Evolutionary conservation across 2,329 filamentous ascomycete species (phyloP), one percentile per base, ranked within the genome.

Genomic region (Stachybotrys chlorohalonatus): DNA sequence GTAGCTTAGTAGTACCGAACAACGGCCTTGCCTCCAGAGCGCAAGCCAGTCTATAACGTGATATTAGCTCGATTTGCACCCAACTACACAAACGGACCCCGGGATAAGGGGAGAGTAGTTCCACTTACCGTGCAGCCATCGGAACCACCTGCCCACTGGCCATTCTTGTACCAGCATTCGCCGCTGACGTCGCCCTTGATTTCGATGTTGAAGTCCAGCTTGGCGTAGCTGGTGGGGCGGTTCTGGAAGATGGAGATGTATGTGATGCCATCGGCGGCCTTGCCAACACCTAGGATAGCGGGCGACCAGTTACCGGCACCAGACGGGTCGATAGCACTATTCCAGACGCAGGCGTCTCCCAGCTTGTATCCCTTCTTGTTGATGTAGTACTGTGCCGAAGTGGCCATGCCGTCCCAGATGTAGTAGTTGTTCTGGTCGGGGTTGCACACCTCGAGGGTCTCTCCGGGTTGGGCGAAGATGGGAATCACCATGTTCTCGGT

Each of bases 351-450:
- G 52, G 83, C 89, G 11, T 92, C 73, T 60, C 83, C 69, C 56
- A 84, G 74, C 16, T 73, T 64, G 53, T 87, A 76, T 57, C 90
- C 91, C 63, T 83, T 80, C 64, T 88, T 88, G 82, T 97, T 97
- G 73, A 97, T 82, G 70, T 99, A 99, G 81, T 96, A 97, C 75
- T 97, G 94, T 49, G 92, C 92, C 51, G 90, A 92, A 53, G 94
- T 97, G 52, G 75, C 64, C 70, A 81, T 80, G 63, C 82, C 82
- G 65, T 89, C 62, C 89, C 90, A 95, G 58, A 78, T 73, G 77
- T 91, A 97, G 78, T 93, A 95, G 52, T 75, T 78, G 51, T 70
- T 68, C 57, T 85, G 83, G 60, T 87, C 74, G 50, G 93, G 88
- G 77, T 90, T 93, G 67, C 89, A 90, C 60, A 99, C 74, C 42